Evolutionary conservation across 805 yeast genomes (phyloP).

Genomic region (Saccharomycopsis babjevae): DNA sequence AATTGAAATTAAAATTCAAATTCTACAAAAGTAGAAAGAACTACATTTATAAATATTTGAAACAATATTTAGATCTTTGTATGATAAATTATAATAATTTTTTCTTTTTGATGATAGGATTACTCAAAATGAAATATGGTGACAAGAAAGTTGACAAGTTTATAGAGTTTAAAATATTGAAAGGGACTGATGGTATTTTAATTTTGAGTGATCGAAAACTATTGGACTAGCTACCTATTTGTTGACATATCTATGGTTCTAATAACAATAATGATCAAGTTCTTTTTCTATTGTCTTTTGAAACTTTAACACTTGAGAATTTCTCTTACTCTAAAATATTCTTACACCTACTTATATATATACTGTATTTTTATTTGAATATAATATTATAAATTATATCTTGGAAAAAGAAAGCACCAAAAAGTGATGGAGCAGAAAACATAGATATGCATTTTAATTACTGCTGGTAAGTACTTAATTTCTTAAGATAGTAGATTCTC

Average conservation of each 20-base stretch:
- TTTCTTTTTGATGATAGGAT: constrained; percentile 9
- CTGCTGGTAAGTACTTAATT: too few species aligned
- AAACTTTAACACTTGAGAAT: background rate
- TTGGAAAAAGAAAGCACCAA: background rate
- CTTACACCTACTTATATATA: background rate
- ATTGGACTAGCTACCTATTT: background rate
- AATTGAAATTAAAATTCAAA: background rate
- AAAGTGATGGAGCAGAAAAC: background rate
- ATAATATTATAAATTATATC: background rate
- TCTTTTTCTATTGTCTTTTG: background rate
- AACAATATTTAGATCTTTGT: background rate
- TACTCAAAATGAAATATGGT: constrained; percentile 3
- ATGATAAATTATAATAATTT: background rate
- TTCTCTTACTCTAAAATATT: background rate
- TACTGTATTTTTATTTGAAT: background rate
- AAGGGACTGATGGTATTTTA: constrained; percentile 8
- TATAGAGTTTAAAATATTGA: constrained; percentile 1
- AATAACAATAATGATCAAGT: too few species aligned
- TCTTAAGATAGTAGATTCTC: constrained; percentile 36
- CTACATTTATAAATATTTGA: background rate
- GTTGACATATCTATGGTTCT: background rate
- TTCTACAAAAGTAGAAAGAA: background rate
- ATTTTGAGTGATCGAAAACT: background rate
- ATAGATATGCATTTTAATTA: background rate
- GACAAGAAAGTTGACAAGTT: background rate